These are phyloP conservation scores for Ophiosphaerella narmari DNA, from an alignment of 2,329 filamentous ascomycete genomes.

Conservation along the genomic window DNA sequence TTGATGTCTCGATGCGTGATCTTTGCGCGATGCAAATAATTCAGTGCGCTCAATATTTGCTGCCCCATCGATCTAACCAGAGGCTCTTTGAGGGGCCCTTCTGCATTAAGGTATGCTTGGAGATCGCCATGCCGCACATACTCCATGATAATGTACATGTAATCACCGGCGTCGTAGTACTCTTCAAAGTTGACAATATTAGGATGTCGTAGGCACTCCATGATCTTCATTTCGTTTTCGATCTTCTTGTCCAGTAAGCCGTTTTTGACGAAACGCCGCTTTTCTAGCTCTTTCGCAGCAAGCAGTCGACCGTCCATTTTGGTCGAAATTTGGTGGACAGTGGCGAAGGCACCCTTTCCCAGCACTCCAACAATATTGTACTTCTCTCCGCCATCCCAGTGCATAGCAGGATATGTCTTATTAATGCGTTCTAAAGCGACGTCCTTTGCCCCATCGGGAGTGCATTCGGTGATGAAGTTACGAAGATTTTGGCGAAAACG, in stretches of 20 bases:
- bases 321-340: constrained; percentile 86
- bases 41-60: constrained; percentile 80
- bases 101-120: constrained; percentile 68
- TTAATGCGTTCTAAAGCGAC: constrained; percentile 28
- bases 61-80: constrained; percentile 72
- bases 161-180: constrained; percentile 77
- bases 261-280: constrained; percentile 90
- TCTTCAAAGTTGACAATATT: constrained; percentile 94
- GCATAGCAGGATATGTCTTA: constrained; percentile 63
- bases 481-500: constrained; percentile 71
- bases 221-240: constrained; percentile 96
- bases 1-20: constrained; percentile 99
- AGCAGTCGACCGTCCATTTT: constrained; percentile 82
- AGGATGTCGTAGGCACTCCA: constrained; percentile 80
- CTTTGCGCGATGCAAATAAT: constrained; percentile 82
- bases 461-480: constrained; percentile 62
- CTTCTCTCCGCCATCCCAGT: constrained; percentile 76
- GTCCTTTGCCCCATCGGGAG: constrained; percentile 30
- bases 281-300: constrained; percentile 94
- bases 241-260: constrained; percentile 87
- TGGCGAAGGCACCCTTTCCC: constrained; percentile 93
- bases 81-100: constrained; percentile 67
- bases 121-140: constrained; percentile 83
- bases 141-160: constrained; percentile 98
- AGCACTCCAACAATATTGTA: constrained; percentile 77